These are phyloP conservation scores for Eucalyptus curtisii DNA, from an alignment of 345 rosid species.

Conservation along the genomic window DNA sequence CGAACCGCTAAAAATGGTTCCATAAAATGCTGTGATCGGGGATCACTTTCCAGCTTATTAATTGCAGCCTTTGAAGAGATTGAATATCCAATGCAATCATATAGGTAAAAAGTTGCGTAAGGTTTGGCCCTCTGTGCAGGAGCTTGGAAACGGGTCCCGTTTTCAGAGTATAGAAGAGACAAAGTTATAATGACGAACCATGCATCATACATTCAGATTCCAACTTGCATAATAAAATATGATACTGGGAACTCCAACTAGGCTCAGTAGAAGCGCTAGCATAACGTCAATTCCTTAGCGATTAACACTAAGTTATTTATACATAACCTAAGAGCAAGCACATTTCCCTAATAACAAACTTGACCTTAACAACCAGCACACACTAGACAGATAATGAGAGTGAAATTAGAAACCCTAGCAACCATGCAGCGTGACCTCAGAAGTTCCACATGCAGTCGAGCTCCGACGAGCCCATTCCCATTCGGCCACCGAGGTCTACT, in stretches of 20 bases:
- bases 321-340: background rate
- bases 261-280: background rate
- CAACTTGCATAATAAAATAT: background rate
- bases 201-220: background rate
- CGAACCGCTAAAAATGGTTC: background rate
- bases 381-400: background rate
- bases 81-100: background rate
- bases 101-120: background rate
- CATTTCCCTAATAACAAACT: background rate
- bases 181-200: background rate
- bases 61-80: background rate
- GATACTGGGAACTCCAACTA: background rate
- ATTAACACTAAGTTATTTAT: background rate
- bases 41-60: background rate
- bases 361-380: background rate
- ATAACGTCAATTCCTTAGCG: background rate
- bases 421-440: background rate
- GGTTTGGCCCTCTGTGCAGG: background rate
- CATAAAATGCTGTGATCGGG: background rate
- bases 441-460: conserved; percentile 74
- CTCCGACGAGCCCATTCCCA: conserved; percentile 34
- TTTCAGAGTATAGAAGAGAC: background rate
- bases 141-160: background rate
- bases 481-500: background rate
- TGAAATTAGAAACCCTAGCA: background rate